These are phyloP conservation scores for Euphorbia lathyris DNA, from an alignment of 345 rosid species.

Conservation along the genomic window DNA sequence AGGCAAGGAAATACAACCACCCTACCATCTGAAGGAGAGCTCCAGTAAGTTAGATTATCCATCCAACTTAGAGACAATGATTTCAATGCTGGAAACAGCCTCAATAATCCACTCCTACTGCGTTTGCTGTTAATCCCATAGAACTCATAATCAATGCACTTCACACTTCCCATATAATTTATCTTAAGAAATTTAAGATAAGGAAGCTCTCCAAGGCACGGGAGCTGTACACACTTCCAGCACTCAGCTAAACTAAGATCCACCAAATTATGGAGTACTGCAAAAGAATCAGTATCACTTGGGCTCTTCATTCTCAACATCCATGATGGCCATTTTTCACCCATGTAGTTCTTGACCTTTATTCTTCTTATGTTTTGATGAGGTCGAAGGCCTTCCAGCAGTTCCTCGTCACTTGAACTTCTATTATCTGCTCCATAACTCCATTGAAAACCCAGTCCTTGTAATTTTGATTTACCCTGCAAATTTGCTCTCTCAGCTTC, in stretches of 20 bases:
- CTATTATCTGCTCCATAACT: background rate
- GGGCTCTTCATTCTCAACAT: background rate
- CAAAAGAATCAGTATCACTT: background rate
- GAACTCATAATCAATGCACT: background rate
- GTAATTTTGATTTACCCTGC: background rate
- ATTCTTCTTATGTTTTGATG: background rate
- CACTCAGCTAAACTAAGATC: background rate
- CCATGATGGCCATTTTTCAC: constrained; percentile 7
- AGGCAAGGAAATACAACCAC: constrained; percentile 16
- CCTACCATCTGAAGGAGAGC: background rate
- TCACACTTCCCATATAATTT: background rate
- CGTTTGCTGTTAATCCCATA: background rate
- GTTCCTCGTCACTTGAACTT: background rate
- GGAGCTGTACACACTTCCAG: constrained; percentile 5
- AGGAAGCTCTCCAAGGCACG: constrained; percentile 23
- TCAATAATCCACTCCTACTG: background rate
- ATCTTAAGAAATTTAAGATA: constrained; percentile 4
- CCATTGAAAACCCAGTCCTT: background rate
- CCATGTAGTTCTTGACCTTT: constrained; percentile 2
- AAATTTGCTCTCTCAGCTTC: constrained; percentile 7
- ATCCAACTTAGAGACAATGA: background rate
- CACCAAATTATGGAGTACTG: background rate
- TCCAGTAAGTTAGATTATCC: constrained; percentile 1
- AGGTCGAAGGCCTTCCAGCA: background rate
- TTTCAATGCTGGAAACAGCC: background rate